Conservation (phyloP, 345 rosid genomes). For the Melaleuca alternifolia region DNA sequence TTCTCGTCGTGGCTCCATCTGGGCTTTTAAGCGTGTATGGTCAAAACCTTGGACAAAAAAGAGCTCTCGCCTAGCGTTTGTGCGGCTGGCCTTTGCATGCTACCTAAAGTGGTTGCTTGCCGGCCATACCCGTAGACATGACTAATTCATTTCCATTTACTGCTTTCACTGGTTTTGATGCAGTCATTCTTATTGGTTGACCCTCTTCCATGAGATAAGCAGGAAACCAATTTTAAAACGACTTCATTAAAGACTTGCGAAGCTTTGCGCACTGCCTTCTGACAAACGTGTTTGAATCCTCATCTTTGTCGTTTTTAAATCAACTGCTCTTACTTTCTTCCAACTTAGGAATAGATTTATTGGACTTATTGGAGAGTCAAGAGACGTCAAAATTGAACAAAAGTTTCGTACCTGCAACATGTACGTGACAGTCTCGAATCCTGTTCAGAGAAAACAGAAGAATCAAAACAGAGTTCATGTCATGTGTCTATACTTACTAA, state of each 20-base stretch:
- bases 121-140: not conserved
- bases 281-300: not conserved
- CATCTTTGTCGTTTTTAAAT: not conserved
- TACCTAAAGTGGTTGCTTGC: not conserved
- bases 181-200: not conserved
- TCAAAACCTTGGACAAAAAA: not conserved
- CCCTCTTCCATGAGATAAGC: not conserved
- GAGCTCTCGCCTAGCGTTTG: not conserved
- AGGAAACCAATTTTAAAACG: not conserved
- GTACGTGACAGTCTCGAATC: slow-evolving; percentile 93
- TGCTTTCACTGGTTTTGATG: not conserved
- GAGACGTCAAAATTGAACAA: not conserved
- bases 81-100: not conserved
- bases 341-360: not conserved
- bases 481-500: not conserved
- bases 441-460: slow-evolving; percentile 19
- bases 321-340: not conserved
- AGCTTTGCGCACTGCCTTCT: not conserved
- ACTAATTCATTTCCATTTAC: not conserved
- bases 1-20: not conserved
- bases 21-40: not conserved
- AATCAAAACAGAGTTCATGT: not conserved
- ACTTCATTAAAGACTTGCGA: not conserved
- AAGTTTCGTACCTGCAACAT: slow-evolving; percentile 65
- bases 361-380: not conserved